These are phyloP conservation scores for Allium sativum DNA, from an alignment of 106 monocot species.

Conservation along the genomic window DNA sequence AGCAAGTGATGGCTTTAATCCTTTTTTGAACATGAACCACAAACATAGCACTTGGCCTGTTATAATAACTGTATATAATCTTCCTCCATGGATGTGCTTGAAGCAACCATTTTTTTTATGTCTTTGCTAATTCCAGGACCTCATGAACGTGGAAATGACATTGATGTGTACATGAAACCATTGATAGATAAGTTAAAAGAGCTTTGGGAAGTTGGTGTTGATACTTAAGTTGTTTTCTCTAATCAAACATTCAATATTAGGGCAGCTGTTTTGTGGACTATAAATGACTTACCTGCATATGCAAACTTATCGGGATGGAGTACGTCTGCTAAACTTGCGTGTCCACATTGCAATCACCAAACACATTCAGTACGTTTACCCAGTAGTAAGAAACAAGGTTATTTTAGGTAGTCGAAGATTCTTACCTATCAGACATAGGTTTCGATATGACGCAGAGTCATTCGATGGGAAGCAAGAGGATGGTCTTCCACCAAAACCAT, in stretches of 20 bases:
- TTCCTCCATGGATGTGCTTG: background rate
- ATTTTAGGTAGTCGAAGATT: background rate
- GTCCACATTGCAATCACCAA: background rate
- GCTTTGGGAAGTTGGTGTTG: background rate
- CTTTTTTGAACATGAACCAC: background rate
- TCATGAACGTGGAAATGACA: background rate
- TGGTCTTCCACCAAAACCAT: background rate
- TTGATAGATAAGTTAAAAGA: slow-evolving; percentile 1
- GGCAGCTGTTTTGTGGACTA: slow-evolving; percentile 2
- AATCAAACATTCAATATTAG: background rate
- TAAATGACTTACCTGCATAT: slow-evolving; percentile 10
- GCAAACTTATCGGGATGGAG: slow-evolving; percentile 2
- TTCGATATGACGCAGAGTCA: background rate
- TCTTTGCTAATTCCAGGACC: slow-evolving; percentile 1
- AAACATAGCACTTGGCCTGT: background rate
- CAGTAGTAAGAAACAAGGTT: background rate
- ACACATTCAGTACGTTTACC: background rate
- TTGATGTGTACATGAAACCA: background rate
- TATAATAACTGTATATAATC: background rate
- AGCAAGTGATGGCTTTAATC: slow-evolving; percentile 6
- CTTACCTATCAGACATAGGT: background rate
- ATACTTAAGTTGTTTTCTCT: background rate
- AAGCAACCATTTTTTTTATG: background rate
- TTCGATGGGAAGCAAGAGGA: background rate
- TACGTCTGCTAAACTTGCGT: background rate